A percentile compares a stretch with the other conserved stretches of the same genome.
These are phyloP conservation scores for Phialophora tarda DNA, from an alignment of 2,329 filamentous ascomycete species.

Conservation along the genomic window DNA sequence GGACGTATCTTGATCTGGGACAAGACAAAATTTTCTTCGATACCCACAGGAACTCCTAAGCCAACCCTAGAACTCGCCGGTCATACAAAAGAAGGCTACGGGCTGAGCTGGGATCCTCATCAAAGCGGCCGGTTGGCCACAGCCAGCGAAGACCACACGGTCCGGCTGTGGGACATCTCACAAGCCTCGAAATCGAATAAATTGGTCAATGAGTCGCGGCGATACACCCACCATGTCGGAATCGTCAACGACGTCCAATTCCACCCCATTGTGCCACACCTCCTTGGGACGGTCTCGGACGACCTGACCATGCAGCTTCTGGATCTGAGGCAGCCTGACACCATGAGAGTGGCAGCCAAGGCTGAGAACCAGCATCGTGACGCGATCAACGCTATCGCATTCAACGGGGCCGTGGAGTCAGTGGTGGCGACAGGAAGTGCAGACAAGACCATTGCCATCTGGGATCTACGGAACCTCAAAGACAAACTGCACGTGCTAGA, in stretches of 20 bases:
- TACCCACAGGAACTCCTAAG: constrained; percentile 74
- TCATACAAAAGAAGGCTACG: constrained; percentile 88
- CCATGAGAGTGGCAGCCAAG: constrained; percentile 67
- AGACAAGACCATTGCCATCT: constrained; percentile 92
- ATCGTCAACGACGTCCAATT: constrained; percentile 98
- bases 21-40: constrained; percentile 85
- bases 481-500: constrained; percentile 88
- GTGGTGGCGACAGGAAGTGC: constrained; percentile 91
- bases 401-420: constrained; percentile 89
- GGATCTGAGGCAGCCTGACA: constrained; percentile 74
- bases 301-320: constrained; percentile 92
- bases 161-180: constrained; percentile 89
- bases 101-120: constrained; percentile 89
- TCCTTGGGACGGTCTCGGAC: constrained; percentile 93
- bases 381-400: constrained; percentile 93
- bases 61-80: constrained; percentile 85
- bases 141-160: constrained; percentile 89
- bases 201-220: constrained; percentile 71
- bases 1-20: constrained; percentile 92
- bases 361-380: constrained; percentile 80
- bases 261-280: constrained; percentile 80
- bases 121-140: constrained; percentile 80
- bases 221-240: constrained; percentile 84
- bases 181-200: constrained; percentile 73
- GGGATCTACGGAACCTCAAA: constrained; percentile 91